Percentiles rank a stretch among this genome's conserved stretches.
Conservation (phyloP, 148 eudicot genomes). For the Beta vulgaris region DNA sequence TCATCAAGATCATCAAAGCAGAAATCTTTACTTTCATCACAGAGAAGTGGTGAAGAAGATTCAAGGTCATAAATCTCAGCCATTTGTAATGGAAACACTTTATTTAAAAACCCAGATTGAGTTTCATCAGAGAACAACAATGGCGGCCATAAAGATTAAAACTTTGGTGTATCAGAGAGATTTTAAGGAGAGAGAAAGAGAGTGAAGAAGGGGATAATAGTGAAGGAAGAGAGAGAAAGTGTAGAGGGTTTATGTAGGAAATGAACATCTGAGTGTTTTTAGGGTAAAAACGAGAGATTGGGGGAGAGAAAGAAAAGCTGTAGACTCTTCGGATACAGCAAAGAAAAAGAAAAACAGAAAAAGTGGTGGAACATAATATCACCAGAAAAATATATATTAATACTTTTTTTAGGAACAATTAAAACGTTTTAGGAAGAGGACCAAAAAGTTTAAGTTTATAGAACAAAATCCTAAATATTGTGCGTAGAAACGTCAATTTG, state of each 20-base stretch:
- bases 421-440: too few relatives aligned
- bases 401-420: background rate
- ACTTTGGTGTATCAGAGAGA: background rate
- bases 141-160: slow-evolving; percentile 11
- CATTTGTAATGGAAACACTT: slow-evolving; percentile 35
- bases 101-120: slow-evolving; percentile 14
- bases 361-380: background rate
- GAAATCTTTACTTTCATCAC: slow-evolving; percentile 47
- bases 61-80: slow-evolving; percentile 40
- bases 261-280: slow-evolving; percentile 24
- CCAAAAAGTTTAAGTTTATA: background rate
- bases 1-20: slow-evolving; percentile 53
- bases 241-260: slow-evolving; percentile 39
- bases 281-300: slow-evolving; percentile 38
- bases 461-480: too few relatives aligned
- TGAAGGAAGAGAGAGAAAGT: slow-evolving; percentile 16
- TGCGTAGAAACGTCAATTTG: too few relatives aligned
- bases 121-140: slow-evolving; percentile 26
- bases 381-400: background rate
- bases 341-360: background rate
- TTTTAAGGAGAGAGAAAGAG: slow-evolving; percentile 7
- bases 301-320: slow-evolving; percentile 29
- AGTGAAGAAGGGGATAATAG: slow-evolving; percentile 2
- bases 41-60: slow-evolving; percentile 37
- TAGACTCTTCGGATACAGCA: slow-evolving; percentile 27